phyloP scores from a whole-genome alignment of 352 stramenopile species.

The Sclerospora graminicola region DNA sequence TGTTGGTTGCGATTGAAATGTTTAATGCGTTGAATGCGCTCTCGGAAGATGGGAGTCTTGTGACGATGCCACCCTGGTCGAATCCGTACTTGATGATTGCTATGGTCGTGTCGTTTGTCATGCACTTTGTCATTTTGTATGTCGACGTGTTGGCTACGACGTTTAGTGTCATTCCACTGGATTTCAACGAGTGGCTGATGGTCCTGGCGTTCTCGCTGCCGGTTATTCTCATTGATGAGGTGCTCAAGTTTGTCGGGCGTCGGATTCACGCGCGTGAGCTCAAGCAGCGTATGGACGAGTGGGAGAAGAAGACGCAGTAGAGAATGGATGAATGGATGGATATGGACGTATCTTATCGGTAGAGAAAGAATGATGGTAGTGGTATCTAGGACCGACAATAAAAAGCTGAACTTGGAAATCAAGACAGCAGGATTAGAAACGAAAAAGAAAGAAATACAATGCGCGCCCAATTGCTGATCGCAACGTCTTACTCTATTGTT shows the following conservation, averaged over 20 bases:
- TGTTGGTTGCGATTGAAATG: slow-evolving; percentile 94
- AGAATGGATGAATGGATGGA: slow-evolving; percentile 6
- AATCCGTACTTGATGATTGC: slow-evolving; percentile 92
- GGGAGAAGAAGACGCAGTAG: slow-evolving; percentile 42
- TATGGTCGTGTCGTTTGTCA: slow-evolving; percentile 88
- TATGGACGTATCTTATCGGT: slow-evolving; percentile 3
- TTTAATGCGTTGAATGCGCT: slow-evolving; percentile 93
- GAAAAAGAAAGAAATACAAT: no score
- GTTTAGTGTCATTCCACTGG: slow-evolving; percentile 89
- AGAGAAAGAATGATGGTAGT: slow-evolving; percentile 1
- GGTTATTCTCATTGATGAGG: slow-evolving; percentile 92
- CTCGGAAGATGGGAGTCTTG: slow-evolving; percentile 85
- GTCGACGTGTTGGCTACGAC: slow-evolving; percentile 88
- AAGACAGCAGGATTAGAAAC: no score
- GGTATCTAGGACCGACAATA: slow-evolving; percentile 1
- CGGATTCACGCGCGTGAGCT: slow-evolving; percentile 69
- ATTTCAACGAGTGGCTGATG: slow-evolving; percentile 88
- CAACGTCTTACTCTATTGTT: no score
- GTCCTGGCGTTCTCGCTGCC: slow-evolving; percentile 89
- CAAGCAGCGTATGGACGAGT: slow-evolving; percentile 46
- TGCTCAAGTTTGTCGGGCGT: slow-evolving; percentile 89
- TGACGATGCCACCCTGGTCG: slow-evolving; percentile 89
- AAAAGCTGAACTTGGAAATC: background rate
- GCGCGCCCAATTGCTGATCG: no score
- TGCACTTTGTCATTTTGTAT: slow-evolving; percentile 94